A percentile compares a stretch with the other conserved stretches of the same genome.
Evolutionary conservation across 805 yeast genomes (phyloP).

Genomic region (Candida coquimbonensis): DNA sequence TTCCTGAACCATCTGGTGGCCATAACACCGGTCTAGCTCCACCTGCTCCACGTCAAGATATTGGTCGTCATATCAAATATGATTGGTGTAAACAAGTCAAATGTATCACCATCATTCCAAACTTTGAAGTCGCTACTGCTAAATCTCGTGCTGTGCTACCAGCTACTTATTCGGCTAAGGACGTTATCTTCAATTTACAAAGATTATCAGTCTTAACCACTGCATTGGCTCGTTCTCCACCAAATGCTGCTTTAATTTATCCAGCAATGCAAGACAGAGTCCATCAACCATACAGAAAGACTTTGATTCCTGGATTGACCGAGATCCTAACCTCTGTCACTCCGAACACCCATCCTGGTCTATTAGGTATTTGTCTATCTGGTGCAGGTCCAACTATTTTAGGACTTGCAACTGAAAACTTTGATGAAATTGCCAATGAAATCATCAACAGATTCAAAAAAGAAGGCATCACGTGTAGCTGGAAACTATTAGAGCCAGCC

Average conservation of each 20-base stretch:
- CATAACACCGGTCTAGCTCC: constrained; percentile 62
- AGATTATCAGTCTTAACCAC: constrained; percentile 88
- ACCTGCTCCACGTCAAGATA: constrained; percentile 74
- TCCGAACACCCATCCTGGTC: constrained; percentile 75
- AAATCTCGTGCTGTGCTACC: constrained; percentile 89
- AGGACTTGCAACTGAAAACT: constrained; percentile 86
- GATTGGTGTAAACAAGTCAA: constrained; percentile 75
- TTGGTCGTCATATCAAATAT: constrained; percentile 86
- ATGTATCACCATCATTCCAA: constrained; percentile 88
- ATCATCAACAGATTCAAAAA: constrained; percentile 63
- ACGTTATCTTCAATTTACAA: constrained; percentile 88
- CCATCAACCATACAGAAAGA: constrained; percentile 95
- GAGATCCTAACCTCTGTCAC: constrained; percentile 75
- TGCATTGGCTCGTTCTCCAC: constrained; percentile 80
- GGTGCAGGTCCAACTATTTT: constrained; percentile 98
- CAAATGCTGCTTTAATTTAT: constrained; percentile 75
- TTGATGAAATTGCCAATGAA: constrained; percentile 71
- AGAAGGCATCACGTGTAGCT: constrained; percentile 63
- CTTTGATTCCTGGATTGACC: constrained; percentile 83
- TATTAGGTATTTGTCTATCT: constrained; percentile 88
- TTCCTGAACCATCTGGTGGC: constrained; percentile 73
- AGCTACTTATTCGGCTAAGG: constrained; percentile 63
- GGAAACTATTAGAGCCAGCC: constrained; percentile 84
- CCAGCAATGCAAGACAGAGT: constrained; percentile 95
- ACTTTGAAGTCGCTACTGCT: constrained; percentile 92